Conservation (phyloP, 805 yeast species). For the Kuraishia piskuri region DNA sequence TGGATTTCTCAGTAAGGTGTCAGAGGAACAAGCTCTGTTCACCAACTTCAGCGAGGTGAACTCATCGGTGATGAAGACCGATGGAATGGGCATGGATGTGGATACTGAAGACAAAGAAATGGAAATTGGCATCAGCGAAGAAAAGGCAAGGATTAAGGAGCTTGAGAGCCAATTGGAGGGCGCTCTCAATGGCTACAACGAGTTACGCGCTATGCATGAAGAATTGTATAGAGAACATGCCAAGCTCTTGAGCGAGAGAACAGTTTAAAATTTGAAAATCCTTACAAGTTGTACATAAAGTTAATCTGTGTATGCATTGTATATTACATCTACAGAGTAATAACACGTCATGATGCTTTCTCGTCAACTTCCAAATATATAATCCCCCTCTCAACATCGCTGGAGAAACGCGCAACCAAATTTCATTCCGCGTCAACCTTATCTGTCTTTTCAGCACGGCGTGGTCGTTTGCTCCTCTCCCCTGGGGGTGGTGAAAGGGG, state of each 20-base stretch:
- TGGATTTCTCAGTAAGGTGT: constrained; percentile 38
- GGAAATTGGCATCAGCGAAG: constrained; percentile 14
- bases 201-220: constrained; percentile 52
- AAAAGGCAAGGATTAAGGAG: constrained; percentile 20
- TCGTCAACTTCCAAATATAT: too few relatives aligned
- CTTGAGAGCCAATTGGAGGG: constrained; percentile 37
- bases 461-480: constrained; percentile 5
- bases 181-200: constrained; percentile 51
- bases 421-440: too few relatives aligned
- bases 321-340: neutral
- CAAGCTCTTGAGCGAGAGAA: constrained; percentile 18
- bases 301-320: neutral
- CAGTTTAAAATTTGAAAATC: neutral
- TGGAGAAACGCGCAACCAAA: too few relatives aligned
- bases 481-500: constrained; percentile 40
- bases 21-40: constrained; percentile 45
- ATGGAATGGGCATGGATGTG: neutral
- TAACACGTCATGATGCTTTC: neutral
- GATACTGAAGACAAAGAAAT: neutral
- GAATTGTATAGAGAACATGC: constrained; percentile 44
- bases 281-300: neutral
- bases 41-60: constrained; percentile 30
- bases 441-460: neutral
- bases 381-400: too few relatives aligned
- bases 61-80: constrained; percentile 24